Conservation (phyloP, 306 rosid genomes). For the Vachellia pachyceras region DNA sequence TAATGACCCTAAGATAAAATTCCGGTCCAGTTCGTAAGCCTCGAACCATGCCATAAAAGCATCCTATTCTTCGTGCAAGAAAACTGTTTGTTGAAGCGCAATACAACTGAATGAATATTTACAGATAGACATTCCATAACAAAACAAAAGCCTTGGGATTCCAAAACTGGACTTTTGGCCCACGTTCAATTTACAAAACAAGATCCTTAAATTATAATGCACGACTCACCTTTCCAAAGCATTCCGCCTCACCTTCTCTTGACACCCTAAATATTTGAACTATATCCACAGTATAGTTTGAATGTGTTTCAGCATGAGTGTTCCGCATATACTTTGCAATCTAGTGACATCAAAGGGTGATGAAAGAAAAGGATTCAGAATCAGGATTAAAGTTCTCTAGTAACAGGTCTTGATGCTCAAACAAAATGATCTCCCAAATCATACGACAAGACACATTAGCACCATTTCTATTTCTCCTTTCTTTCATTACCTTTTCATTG, state of each 20-base stretch:
- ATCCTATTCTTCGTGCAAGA: slow-evolving; percentile 70
- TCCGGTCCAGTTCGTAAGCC: slow-evolving; percentile 97
- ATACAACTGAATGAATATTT: slow-evolving; percentile 13
- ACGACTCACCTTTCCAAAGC: slow-evolving; percentile 69
- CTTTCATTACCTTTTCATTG: neutral
- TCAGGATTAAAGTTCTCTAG: slow-evolving; percentile 29
- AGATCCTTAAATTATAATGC: slow-evolving; percentile 26
- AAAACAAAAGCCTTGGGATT: slow-evolving; percentile 8
- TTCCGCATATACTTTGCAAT: slow-evolving; percentile 76
- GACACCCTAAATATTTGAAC: slow-evolving; percentile 72
- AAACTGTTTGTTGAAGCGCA: slow-evolving; percentile 59
- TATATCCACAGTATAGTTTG: slow-evolving; percentile 74
- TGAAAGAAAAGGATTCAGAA: slow-evolving; percentile 21
- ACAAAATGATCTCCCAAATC: slow-evolving; percentile 20
- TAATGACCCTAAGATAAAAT: slow-evolving; percentile 92
- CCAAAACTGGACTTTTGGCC: slow-evolving; percentile 8
- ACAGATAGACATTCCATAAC: slow-evolving; percentile 8
- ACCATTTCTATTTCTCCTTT: slow-evolving; percentile 20
- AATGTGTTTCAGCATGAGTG: slow-evolving; percentile 91
- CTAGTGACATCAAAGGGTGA: slow-evolving; percentile 50
- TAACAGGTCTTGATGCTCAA: slow-evolving; percentile 25
- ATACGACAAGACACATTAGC: slow-evolving; percentile 19
- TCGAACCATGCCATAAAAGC: slow-evolving; percentile 98
- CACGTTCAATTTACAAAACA: slow-evolving; percentile 18
- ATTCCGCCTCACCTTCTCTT: slow-evolving; percentile 75